Conservation (phyloP, 1,139 yeast species). For the Magnusiomyces suaveolens region DNA sequence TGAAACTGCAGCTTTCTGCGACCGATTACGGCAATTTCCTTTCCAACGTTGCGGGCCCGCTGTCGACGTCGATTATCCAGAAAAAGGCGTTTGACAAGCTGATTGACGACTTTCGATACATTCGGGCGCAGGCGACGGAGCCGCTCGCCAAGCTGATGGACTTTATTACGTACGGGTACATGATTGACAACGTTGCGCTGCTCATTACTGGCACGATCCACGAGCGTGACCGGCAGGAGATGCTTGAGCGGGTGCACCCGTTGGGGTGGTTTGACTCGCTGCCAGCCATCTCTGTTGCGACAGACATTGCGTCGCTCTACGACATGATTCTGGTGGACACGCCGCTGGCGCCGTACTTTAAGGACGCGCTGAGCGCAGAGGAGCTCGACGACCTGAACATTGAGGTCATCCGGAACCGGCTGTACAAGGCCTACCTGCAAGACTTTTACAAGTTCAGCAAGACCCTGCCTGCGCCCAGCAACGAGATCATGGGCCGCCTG, state of each 20-base stretch:
- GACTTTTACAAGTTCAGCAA: constrained; percentile 65
- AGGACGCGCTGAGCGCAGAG: constrained; percentile 82
- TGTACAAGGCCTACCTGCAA: constrained; percentile 87
- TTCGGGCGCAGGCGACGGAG: constrained; percentile 75
- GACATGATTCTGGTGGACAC: constrained; percentile 94
- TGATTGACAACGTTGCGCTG: constrained; percentile 94
- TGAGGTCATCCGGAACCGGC: constrained; percentile 83
- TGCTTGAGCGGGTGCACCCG: constrained; percentile 85
- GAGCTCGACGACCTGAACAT: constrained; percentile 93
- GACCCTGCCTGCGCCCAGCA: constrained; percentile 64
- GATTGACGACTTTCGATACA: constrained; percentile 74
- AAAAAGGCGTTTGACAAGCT: constrained; percentile 66
- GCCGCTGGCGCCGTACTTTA: constrained; percentile 93
- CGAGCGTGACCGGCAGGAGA: constrained; percentile 82
- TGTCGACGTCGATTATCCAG: constrained; percentile 76
- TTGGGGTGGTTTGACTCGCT: constrained; percentile 97
- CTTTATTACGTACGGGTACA: constrained; percentile 86
- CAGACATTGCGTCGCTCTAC: constrained; percentile 85
- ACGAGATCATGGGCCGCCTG: constrained; percentile 67
- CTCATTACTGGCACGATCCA: constrained; percentile 97
- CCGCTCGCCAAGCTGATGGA: constrained; percentile 76
- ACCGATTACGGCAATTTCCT: constrained; percentile 93
- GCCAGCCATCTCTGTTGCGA: constrained; percentile 89
- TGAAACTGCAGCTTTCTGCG: constrained; percentile 85
- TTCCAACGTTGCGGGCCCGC: constrained; percentile 69